Percentiles rank a stretch among this genome's conserved stretches.
phyloP scores from a whole-genome alignment of 805 yeast genomes.

The Kuraishia borneana region DNA sequence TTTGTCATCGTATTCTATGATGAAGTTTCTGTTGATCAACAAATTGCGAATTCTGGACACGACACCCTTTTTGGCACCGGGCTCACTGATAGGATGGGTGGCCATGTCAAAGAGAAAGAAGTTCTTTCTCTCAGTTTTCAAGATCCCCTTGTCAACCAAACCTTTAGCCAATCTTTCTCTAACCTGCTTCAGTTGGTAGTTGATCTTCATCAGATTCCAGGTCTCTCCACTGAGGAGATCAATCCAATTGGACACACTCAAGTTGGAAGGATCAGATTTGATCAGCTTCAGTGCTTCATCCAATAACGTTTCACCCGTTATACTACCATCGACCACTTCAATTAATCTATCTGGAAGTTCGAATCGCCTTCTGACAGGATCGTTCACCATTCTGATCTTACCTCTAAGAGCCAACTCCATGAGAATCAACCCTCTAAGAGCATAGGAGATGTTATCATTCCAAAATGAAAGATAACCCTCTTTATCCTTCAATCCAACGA shows the following conservation, averaged over 20 bases:
- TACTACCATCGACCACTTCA: conserved; percentile 73
- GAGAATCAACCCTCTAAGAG: conserved; percentile 86
- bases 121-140: conserved; percentile 92
- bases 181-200: conserved; percentile 93
- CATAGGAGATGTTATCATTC: conserved; percentile 96
- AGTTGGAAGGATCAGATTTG: conserved; percentile 69
- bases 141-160: conserved; percentile 89
- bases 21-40: conserved; percentile 62
- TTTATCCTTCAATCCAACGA: conserved; percentile 88
- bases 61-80: conserved; percentile 71
- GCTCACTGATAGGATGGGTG: conserved; percentile 91
- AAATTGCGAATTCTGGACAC: conserved; percentile 60
- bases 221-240: conserved; percentile 92
- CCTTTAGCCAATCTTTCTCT: conserved; percentile 96
- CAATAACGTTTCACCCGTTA: conserved; percentile 90
- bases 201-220: conserved; percentile 91
- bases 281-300: conserved; percentile 90
- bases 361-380: conserved; percentile 82
- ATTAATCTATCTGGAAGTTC: conserved; percentile 80
- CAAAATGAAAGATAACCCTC: conserved; percentile 96
- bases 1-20: conserved; percentile 37
- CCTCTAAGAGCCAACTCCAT: conserved; percentile 89
- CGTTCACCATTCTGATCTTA: conserved; percentile 80
- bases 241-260: conserved; percentile 84
- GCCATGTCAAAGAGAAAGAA: conserved; percentile 96